phyloP scores from a whole-genome alignment of 352 stramenopile species.

The Blastocystis sp. region DNA sequence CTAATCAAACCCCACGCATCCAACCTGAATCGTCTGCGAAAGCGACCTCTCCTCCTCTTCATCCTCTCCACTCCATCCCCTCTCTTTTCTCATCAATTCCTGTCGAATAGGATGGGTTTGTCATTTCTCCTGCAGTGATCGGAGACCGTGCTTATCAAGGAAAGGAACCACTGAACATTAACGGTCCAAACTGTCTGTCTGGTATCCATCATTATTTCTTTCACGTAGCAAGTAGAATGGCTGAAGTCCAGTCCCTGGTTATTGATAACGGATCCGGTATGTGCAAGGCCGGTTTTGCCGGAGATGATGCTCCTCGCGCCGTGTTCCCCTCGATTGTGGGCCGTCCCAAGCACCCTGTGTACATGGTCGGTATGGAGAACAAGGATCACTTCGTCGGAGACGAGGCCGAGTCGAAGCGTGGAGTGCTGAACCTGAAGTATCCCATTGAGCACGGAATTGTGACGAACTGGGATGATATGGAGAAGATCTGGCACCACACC shows the following conservation, averaged over 20 bases:
- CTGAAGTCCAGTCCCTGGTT: constrained; percentile 63
- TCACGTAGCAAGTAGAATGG: constrained; percentile 13
- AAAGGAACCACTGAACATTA: too few species aligned
- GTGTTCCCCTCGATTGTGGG: constrained; percentile 69
- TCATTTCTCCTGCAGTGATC: too few species aligned
- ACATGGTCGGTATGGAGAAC: constrained; percentile 91
- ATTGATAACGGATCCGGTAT: constrained; percentile 71
- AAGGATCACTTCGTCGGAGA: constrained; percentile 68
- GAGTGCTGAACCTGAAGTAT: constrained; percentile 83
- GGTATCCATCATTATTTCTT: background rate
- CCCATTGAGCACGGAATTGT: constrained; percentile 86
- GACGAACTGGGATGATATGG: constrained; percentile 98
- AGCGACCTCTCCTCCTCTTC: too few species aligned
- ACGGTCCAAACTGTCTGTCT: too few species aligned
- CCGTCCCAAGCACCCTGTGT: constrained; percentile 72
- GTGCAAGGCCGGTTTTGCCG: constrained; percentile 71
- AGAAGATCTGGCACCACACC: constrained; percentile 98
- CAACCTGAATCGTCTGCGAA: too few species aligned
- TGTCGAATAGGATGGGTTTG: too few species aligned
- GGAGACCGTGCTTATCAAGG: too few species aligned
- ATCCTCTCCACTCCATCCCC: too few species aligned
- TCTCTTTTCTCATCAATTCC: too few species aligned
- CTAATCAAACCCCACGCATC: too few species aligned
- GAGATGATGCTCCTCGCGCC: constrained; percentile 73
- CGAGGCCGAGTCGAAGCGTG: constrained; percentile 73